phyloP scores from a whole-genome alignment of 2,329 filamentous ascomycete genomes.

The Pezicula carpinea region DNA sequence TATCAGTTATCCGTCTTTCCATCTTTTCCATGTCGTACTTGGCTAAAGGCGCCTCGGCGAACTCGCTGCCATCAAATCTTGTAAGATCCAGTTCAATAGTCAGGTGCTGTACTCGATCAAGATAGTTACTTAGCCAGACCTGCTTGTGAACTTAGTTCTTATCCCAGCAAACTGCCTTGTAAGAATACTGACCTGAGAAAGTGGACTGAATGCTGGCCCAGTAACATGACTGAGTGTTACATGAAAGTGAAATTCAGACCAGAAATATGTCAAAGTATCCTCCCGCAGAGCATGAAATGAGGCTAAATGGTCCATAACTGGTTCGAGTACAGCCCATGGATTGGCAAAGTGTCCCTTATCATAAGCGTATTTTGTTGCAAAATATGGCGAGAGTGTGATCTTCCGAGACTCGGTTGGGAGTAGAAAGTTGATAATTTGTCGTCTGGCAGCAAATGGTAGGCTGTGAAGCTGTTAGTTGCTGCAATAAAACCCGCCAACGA shows the following conservation, averaged over 20 bases:
- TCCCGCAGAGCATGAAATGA: constrained; percentile 16
- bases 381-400: constrained; percentile 20
- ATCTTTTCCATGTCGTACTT: constrained; percentile 13
- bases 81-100: constrained; percentile 29
- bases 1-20: constrained; percentile 8
- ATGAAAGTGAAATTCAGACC: constrained; percentile 27
- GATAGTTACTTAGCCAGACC: constrained; percentile 18
- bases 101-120: constrained; percentile 21
- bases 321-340: constrained; percentile 21
- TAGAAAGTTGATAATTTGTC: constrained; percentile 21
- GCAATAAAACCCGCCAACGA: neutral
- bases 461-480: constrained; percentile 1
- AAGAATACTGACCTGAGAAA: constrained; percentile 15
- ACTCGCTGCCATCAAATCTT: constrained; percentile 18
- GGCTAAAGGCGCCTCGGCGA: constrained; percentile 9
- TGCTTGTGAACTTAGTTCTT: neutral
- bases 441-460: constrained; percentile 15
- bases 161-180: neutral
- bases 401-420: constrained; percentile 18
- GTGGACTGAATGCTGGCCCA: constrained; percentile 19
- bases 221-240: constrained; percentile 23
- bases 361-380: constrained; percentile 21
- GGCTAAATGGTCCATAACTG: constrained; percentile 16
- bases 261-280: constrained; percentile 29
- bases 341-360: constrained; percentile 18